A percentile compares a stretch with the other conserved stretches of the same genome.
These are phyloP conservation scores for Fraxinus pennsylvanica DNA, from an alignment of 257 asterid species.

Conservation along the genomic window DNA sequence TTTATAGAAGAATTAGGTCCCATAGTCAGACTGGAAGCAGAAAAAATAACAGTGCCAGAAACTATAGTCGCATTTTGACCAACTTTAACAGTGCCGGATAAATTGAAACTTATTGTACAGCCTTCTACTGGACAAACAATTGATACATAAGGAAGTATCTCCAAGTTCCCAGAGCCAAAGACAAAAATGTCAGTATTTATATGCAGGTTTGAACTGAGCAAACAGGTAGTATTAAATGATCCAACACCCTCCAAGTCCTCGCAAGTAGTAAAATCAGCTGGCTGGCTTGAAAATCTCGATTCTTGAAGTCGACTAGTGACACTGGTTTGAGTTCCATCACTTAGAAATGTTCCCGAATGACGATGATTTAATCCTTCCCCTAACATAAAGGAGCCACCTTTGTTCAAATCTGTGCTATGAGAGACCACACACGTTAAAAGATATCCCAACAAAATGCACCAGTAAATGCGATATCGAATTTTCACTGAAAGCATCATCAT, in stretches of 20 bases:
- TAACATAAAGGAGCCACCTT: constrained; percentile 25
- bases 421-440: constrained; percentile 42
- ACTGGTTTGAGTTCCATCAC: constrained; percentile 32
- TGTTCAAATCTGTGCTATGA: constrained; percentile 36
- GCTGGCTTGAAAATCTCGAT: constrained; percentile 25
- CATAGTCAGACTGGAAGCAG: constrained; percentile 61
- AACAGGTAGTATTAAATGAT: constrained; percentile 76
- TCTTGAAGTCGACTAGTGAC: constrained; percentile 22
- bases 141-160: constrained; percentile 73
- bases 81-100: constrained; percentile 77
- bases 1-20: constrained; percentile 70
- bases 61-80: constrained; percentile 69
- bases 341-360: constrained; percentile 29
- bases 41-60: constrained; percentile 73
- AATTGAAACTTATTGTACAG: constrained; percentile 71
- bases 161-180: constrained; percentile 75
- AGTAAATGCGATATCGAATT: constrained; percentile 43
- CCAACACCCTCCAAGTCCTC: constrained; percentile 92
- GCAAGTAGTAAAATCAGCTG: constrained; percentile 53
- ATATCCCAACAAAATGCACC: constrained; percentile 66
- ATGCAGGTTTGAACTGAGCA: constrained; percentile 53
- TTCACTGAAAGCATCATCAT: constrained; percentile 66
- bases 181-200: constrained; percentile 54
- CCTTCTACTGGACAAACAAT: constrained; percentile 75
- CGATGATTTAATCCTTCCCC: constrained; percentile 35